phyloP scores from a whole-genome alignment of 805 yeast species.

The Saturnispora halmiae region DNA sequence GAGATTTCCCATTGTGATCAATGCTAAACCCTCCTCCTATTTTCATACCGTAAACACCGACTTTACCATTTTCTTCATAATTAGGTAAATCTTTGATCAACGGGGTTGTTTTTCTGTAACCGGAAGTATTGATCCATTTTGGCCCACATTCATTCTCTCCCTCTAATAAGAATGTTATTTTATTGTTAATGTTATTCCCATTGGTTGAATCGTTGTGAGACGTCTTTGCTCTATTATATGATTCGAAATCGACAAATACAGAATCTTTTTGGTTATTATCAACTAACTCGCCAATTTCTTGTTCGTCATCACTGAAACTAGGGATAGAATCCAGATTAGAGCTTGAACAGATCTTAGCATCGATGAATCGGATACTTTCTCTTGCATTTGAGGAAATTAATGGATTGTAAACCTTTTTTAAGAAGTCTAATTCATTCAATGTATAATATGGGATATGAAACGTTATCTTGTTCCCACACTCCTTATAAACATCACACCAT shows the following conservation, averaged over 20 bases:
- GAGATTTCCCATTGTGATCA: slow-evolving; percentile 1
- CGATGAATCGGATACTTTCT: slow-evolving; percentile 56
- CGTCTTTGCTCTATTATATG: slow-evolving; percentile 12
- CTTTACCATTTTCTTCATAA: slow-evolving; percentile 9
- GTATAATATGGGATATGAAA: slow-evolving; percentile 50
- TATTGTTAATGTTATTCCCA: not conserved
- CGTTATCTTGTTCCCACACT: slow-evolving; percentile 20
- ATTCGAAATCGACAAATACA: slow-evolving; percentile 18
- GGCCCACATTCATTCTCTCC: slow-evolving; percentile 39
- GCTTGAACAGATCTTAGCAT: slow-evolving; percentile 25
- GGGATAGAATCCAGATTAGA: not conserved
- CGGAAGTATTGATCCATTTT: slow-evolving; percentile 39
- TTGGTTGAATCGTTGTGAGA: not conserved
- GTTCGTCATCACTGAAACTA: slow-evolving; percentile 9
- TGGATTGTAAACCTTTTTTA: slow-evolving; percentile 41
- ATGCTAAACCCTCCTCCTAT: slow-evolving; percentile 16
- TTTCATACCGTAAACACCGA: slow-evolving; percentile 17
- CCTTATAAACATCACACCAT: slow-evolving; percentile 35
- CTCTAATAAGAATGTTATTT: slow-evolving; percentile 25
- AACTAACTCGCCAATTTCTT: slow-evolving; percentile 7
- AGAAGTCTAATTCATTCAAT: slow-evolving; percentile 49
- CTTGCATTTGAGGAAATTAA: slow-evolving; percentile 56
- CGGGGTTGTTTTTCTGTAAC: slow-evolving; percentile 40
- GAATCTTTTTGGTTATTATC: slow-evolving; percentile 9
- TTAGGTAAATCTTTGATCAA: slow-evolving; percentile 29